Base-by-base conservation (phyloP, 2,329 filamentous ascomycete species). In the Penicillium sp. region DNA sequence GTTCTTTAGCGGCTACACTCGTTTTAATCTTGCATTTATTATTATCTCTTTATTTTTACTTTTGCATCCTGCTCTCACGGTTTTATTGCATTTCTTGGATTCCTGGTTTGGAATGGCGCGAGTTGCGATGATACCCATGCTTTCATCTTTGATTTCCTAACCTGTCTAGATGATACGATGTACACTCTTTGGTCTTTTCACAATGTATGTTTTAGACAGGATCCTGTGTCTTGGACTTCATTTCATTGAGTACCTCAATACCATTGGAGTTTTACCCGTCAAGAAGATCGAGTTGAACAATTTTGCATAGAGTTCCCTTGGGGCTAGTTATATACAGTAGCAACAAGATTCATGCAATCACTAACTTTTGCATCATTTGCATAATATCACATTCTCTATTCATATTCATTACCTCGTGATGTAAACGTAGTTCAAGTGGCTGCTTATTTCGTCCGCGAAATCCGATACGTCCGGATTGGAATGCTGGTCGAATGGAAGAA, bases 401-500 rank as follows among this genome's bases (percentile, higher is more conserved):
- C 29, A 25, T 42, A 35, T 15, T 57, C 55, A 29, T 57, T 41
- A 53, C 17, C 43, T 57, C 49, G 33, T 57, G 49, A 48, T 23
- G 23, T 53, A 36, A 29, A 19, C 42, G 13, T 33, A 38, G 33
- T 57, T 25, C 44, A 38, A 13, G 19, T 38, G 25, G 19, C 56
- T 31, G 41, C 27, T 27, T n/a, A 54, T 41, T 19, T 43, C 25
- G 23, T 19, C 45, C 60, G 61, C 43, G 61, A 64, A 25, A 77
- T 72, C 31, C 61, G 66, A 62, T 77, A 78, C 17, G 70, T 76
- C 27, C 62, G 61, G 33, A 78, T 76, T 0, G 75, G 74, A 23
- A 75, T 74, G 44, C 60, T 61, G 4, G 73, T 76, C 31, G 70
- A 70, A 62, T 82, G 80, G 60, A 82, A 82, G 49, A 82, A 78